These are phyloP conservation scores for Xylariomycetidae sp. DNA, from an alignment of 2,329 filamentous ascomycete species.

Conservation along the genomic window DNA sequence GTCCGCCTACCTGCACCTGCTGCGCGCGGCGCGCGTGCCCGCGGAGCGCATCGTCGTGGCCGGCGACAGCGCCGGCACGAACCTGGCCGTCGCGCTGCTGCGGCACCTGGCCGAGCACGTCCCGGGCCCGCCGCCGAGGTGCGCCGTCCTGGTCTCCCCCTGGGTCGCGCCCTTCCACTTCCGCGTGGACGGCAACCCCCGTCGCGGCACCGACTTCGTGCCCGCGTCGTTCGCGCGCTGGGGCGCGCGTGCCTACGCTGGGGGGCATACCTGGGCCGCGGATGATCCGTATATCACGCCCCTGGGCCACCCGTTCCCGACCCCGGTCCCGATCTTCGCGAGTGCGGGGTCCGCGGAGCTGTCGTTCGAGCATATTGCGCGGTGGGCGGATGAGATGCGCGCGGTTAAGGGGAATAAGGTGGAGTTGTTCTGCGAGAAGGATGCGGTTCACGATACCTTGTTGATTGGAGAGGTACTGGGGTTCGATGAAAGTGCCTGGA, in stretches of 20 bases:
- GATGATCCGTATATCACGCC: slow-evolving; percentile 28
- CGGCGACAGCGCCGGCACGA: slow-evolving; percentile 44
- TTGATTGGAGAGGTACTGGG: slow-evolving; percentile 32
- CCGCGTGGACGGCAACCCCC: slow-evolving; percentile 3
- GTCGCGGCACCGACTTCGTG: slow-evolving; percentile 32
- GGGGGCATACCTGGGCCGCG: slow-evolving; percentile 6
- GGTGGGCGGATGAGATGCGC: slow-evolving; percentile 49
- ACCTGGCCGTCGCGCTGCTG: slow-evolving; percentile 35
- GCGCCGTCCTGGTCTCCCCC: slow-evolving; percentile 28
- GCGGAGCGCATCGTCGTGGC: slow-evolving; percentile 34
- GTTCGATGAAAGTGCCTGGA: slow-evolving; percentile 28
- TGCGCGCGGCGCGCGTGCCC: slow-evolving; percentile 32
- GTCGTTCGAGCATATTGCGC: slow-evolving; percentile 34
- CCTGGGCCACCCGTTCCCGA: slow-evolving; percentile 15
- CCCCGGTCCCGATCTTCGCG: slow-evolving; percentile 15
- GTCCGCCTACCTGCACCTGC: slow-evolving; percentile 36
- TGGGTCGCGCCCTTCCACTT: slow-evolving; percentile 19
- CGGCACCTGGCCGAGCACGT: slow-evolving; percentile 36
- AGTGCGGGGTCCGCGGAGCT: slow-evolving; percentile 18
- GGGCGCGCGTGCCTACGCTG: slow-evolving; percentile 32
- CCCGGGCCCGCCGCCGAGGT: slow-evolving; percentile 13
- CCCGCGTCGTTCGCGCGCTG: slow-evolving; percentile 30
- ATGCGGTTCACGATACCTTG: slow-evolving; percentile 39
- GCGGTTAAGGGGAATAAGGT: slow-evolving; percentile 16
- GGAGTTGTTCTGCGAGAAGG: slow-evolving; percentile 31